Evolutionary conservation across 768 basidiomycete genomes (phyloP), one percentile per base, ranked within the genome.

Genomic region (Lactifluus pinguis): DNA sequence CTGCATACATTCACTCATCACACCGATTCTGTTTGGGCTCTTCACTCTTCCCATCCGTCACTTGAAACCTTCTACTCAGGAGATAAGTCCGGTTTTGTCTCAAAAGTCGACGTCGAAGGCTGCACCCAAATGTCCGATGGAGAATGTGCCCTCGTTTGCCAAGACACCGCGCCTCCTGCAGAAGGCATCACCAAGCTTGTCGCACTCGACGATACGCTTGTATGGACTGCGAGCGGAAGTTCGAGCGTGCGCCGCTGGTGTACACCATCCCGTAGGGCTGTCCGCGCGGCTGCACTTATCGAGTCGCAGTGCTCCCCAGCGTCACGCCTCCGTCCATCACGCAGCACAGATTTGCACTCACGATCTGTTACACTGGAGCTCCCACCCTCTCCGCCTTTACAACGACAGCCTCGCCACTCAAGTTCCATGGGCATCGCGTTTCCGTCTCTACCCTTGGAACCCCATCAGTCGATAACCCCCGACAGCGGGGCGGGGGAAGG

Each of bases 1-100:
- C 75, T 99, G 15, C 94, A 99, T 68, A 98, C 95, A 2, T 99
- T 98, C 75, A 90, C 91, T 0, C 87, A 98, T 69, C 95, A 98
- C 70, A 85, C 89, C 14, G 92, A 95, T 62, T 89, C 89, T 14
- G 93, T 98, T 49, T 98, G 97, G 95, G 86, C 95, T 0, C 77
- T 99, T 7, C 84, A 83, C 69, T 95, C 94, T 9, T 79, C 83
- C 0, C 94, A 98, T 70, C 91, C 94, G 0, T 84, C 87, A 8
- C 78, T 99, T 54, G 84, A 83, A 70, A 79, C 84, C 2, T 99
- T 99, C 76, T 98, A 95, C 74, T 97, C 95, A 0, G 97, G 95
- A 10, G 95, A 98, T 67, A 82, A 89, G 32, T 83, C 88, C 3
- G 97, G 95, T n/a, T 76, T 86, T 60, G 84, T 98, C 7, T 92